Percentiles rank a stretch among this genome's conserved stretches.
phyloP scores from a whole-genome alignment of 1,284 basidiomycete species.

The Gymnopus androsaceus region DNA sequence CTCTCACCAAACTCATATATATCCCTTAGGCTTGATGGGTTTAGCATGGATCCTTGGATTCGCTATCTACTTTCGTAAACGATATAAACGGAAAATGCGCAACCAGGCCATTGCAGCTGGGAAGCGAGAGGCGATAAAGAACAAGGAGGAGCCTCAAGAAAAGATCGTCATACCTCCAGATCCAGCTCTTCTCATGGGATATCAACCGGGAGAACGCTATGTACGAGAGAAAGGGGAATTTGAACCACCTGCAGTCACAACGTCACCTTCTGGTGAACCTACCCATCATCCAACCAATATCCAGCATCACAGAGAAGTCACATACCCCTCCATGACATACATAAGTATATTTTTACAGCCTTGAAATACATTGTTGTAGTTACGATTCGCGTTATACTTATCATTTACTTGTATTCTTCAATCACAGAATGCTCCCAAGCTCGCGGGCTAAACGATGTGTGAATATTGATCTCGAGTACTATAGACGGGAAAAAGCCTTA shows the following conservation, averaged over 20 bases:
- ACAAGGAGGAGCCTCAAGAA: slow-evolving; percentile 34
- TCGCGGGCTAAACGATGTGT: slow-evolving; percentile 65
- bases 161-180: slow-evolving; percentile 65
- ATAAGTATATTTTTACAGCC: too few relatives aligned
- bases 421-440: slow-evolving; percentile 77
- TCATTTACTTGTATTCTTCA: slow-evolving; percentile 32
- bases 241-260: background rate
- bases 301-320: too few relatives aligned
- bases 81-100: slow-evolving; percentile 40
- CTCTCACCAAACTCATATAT: background rate
- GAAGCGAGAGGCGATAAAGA: slow-evolving; percentile 32
- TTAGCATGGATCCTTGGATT: slow-evolving; percentile 55
- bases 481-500: slow-evolving; percentile 38
- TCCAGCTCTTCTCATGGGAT: slow-evolving; percentile 59
- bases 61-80: slow-evolving; percentile 46
- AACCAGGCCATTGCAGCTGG: slow-evolving; percentile 38
- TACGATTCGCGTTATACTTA: slow-evolving; percentile 20
- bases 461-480: background rate
- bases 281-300: too few relatives aligned
- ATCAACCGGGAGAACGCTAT: slow-evolving; percentile 45
- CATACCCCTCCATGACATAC: too few relatives aligned
- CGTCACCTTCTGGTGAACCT: background rate
- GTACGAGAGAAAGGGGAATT: slow-evolving; percentile 23
- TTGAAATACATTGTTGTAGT: too few relatives aligned
- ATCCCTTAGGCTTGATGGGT: slow-evolving; percentile 38